A percentile compares a stretch with the other conserved stretches of the same genome.
Evolutionary conservation across 257 asterid species (phyloP).

Genomic region (Anisodus tanguticus): DNA sequence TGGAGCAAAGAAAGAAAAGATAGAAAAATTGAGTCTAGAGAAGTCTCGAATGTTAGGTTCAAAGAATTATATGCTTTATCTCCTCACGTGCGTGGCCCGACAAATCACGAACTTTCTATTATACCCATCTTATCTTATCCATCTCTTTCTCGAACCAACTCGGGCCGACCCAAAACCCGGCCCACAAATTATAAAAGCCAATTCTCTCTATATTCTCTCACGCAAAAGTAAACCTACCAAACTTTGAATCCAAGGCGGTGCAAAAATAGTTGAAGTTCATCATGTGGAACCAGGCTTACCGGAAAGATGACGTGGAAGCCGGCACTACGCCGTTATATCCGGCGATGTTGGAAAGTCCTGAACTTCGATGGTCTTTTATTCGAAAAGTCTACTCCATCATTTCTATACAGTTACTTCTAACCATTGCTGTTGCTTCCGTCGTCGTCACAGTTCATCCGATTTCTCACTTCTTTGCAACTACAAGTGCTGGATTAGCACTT

Average conservation of each 20-base stretch:
- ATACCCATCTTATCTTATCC: background rate
- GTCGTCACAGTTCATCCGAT: slow-evolving; percentile 62
- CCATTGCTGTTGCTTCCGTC: slow-evolving; percentile 62
- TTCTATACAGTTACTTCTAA: slow-evolving; percentile 64
- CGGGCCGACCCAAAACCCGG: slow-evolving; percentile 8
- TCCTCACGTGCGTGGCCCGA: slow-evolving; percentile 13
- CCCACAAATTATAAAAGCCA: background rate
- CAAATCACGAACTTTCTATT: slow-evolving; percentile 31
- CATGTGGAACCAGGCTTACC: slow-evolving; percentile 53
- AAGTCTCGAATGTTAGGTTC: slow-evolving; percentile 29
- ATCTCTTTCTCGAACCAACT: background rate
- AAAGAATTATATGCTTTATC: background rate
- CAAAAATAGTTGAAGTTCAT: background rate
- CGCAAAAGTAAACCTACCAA: background rate
- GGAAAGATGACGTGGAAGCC: slow-evolving; percentile 63
- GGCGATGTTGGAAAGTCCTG: slow-evolving; percentile 69
- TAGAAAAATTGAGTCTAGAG: background rate
- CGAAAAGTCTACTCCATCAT: slow-evolving; percentile 69
- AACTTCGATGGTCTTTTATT: slow-evolving; percentile 80
- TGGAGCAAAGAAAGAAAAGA: background rate
- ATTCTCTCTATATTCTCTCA: background rate
- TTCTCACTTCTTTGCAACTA: slow-evolving; percentile 53
- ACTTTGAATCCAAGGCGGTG: background rate
- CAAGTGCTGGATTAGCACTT: slow-evolving; percentile 65
- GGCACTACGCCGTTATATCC: slow-evolving; percentile 60